Percentiles rank a stretch among this genome's conserved stretches.
These are phyloP conservation scores for Sporisorium scitamineum DNA, from an alignment of 1,284 basidiomycete species.

Conservation along the genomic window DNA sequence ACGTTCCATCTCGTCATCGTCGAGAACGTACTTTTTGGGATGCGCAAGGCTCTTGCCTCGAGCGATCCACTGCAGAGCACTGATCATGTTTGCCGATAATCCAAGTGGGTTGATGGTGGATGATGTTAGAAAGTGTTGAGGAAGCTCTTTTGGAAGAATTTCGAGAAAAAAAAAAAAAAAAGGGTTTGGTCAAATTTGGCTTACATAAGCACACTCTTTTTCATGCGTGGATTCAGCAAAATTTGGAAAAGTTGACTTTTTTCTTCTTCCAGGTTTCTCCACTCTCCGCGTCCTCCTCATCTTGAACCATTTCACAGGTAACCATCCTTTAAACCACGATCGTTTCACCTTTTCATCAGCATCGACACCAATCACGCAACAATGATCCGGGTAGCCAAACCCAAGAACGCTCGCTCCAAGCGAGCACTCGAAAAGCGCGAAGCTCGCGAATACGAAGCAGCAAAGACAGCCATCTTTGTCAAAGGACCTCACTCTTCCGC, in stretches of 20 bases:
- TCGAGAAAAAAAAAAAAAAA: constrained; percentile 24
- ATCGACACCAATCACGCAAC: background rate
- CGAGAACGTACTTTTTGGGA: constrained; percentile 88
- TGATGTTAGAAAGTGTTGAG: background rate
- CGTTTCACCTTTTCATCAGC: background rate
- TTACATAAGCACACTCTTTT: constrained; percentile 26
- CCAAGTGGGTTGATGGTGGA: background rate
- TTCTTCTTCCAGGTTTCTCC: constrained; percentile 5
- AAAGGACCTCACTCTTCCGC: constrained; percentile 87
- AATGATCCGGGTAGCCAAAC: constrained; percentile 74
- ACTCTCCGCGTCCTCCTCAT: background rate
- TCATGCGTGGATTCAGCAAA: too few species aligned
- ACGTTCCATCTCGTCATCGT: constrained; percentile 89
- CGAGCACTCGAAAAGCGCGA: constrained; percentile 87
- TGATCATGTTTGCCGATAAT: constrained; percentile 70
- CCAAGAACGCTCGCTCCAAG: constrained; percentile 97
- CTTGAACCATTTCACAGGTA: too few species aligned
- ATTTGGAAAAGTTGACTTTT: constrained; percentile 4
- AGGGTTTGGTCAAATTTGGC: constrained; percentile 18
- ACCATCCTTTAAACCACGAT: background rate
- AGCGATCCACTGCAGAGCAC: constrained; percentile 79
- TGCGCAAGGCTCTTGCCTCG: constrained; percentile 81
- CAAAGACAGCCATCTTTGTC: constrained; percentile 86
- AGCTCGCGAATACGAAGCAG: constrained; percentile 85
- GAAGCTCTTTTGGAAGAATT: constrained; percentile 6